A percentile compares a stretch with the other conserved stretches of the same genome.
These are phyloP conservation scores for Colletotrichum sojae DNA, from an alignment of 2,329 filamentous ascomycete species.

Conservation along the genomic window DNA sequence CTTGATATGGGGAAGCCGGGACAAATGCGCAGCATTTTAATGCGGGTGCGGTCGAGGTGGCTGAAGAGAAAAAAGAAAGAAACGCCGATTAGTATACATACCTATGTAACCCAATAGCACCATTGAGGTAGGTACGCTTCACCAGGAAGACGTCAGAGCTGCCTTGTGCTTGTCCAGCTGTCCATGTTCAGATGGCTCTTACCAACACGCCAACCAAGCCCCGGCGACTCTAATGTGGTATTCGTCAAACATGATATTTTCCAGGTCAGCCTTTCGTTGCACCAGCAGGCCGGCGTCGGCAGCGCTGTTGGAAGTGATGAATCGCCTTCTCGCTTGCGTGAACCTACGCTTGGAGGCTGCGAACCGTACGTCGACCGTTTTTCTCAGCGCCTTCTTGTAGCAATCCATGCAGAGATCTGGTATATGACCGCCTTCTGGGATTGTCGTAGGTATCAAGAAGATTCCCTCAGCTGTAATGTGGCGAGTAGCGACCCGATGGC, in stretches of 20 bases:
- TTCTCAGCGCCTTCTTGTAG: conserved; percentile 11
- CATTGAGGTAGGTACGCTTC: neutral
- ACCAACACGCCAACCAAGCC: conserved; percentile 12
- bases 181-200: conserved; percentile 8
- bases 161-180: conserved; percentile 5
- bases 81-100: neutral
- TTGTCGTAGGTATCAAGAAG: conserved; percentile 50
- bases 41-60: neutral
- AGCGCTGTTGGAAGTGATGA: neutral
- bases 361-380: conserved; percentile 6
- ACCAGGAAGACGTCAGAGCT: neutral
- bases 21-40: neutral
- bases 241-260: conserved; percentile 21
- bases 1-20: neutral
- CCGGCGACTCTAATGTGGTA: conserved; percentile 1
- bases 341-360: conserved; percentile 22
- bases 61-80: conserved; percentile 13
- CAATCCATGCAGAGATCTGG: conserved; percentile 44
- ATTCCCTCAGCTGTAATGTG: conserved; percentile 49
- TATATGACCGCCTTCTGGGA: conserved; percentile 50
- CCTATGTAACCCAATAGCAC: conserved; percentile 4
- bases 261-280: conserved; percentile 26
- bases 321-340: conserved; percentile 17
- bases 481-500: conserved; percentile 47
- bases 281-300: conserved; percentile 16